phyloP scores from a whole-genome alignment of 306 rosid genomes.

The Citrullus mucosospermus region DNA sequence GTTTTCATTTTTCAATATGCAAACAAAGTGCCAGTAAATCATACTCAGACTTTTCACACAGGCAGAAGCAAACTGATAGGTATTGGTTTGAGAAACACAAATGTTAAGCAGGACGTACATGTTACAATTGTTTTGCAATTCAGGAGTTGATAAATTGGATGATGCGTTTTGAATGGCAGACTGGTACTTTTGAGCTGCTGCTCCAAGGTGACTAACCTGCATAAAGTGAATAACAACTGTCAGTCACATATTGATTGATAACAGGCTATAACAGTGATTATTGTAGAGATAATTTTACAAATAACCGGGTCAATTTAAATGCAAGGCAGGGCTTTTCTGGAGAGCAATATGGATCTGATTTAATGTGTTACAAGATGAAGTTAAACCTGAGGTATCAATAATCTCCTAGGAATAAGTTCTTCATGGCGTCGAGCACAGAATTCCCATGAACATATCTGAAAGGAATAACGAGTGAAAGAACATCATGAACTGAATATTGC shows the following conservation, averaged over 20 bases:
- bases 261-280: background rate
- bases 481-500: background rate
- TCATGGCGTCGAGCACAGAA: constrained; percentile 98
- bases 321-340: background rate
- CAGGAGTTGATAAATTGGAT: constrained; percentile 72
- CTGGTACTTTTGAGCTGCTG: constrained; percentile 95
- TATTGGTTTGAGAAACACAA: background rate
- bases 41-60: background rate
- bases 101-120: constrained; percentile 37
- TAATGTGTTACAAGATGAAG: background rate
- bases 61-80: background rate
- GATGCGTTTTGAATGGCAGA: constrained; percentile 82
- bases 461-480: background rate
- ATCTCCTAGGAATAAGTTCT: constrained; percentile 92
- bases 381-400: constrained; percentile 87
- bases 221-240: constrained; percentile 1
- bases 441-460: constrained; percentile 96
- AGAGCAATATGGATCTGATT: background rate
- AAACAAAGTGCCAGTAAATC: background rate
- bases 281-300: background rate
- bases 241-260: background rate
- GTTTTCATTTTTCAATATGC: background rate
- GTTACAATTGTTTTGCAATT: constrained; percentile 91
- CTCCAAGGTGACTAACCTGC: constrained; percentile 93
- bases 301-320: background rate